Evolutionary conservation across 306 rosid genomes (phyloP), one percentile per base, ranked within the genome.

Genomic region (Citrullus colocynthis): DNA sequence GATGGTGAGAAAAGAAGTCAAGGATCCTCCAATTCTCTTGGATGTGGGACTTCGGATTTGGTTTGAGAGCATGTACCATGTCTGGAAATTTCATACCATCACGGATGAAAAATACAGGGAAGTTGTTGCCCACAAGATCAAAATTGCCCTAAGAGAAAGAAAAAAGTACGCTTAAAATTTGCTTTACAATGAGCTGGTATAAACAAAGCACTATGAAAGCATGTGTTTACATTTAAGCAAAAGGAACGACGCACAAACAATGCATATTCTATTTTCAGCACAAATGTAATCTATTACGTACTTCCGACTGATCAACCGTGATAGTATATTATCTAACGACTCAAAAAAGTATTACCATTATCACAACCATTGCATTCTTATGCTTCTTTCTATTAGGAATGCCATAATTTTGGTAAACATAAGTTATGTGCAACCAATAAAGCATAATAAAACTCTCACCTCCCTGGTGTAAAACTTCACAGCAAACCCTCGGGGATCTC

Each of bases 41-140:
- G 81, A 94, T 91, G 85, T 91, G 96, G 61, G 96, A 87, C 88
- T 91, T 90, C 10, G 98, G 98, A 75, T 94, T 94, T 64, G 97
- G 97, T 75, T 94, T 94, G 34, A 94, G 90, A 80, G 98, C 91
- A 81, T 91, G 98, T 77, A 94, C 87, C 96, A 90, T 82, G 84
- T 94, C 98, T 8, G 98, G 98, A 82, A 94, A 94, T 80, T 94
- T 91, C 89, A 90, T 88, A 77, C 91, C 98, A 60, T 94, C 98
- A 12, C 92, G 94, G 73, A 91, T 57, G 56, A 94, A 91, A 76
- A 94, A 91, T 75, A 91, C 96, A 0, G 97, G 97, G 78, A 94
- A 88, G 80, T 94, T 94, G 87, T 94, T 94, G 81, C 97, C 98
- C 24, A 91, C 97, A 9, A 94, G 85, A 80, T 94, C 98, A 74